Evolutionary conservation across 768 basidiomycete genomes (phyloP), one percentile per base, ranked within the genome.

Genomic region (Trametes elegans): DNA sequence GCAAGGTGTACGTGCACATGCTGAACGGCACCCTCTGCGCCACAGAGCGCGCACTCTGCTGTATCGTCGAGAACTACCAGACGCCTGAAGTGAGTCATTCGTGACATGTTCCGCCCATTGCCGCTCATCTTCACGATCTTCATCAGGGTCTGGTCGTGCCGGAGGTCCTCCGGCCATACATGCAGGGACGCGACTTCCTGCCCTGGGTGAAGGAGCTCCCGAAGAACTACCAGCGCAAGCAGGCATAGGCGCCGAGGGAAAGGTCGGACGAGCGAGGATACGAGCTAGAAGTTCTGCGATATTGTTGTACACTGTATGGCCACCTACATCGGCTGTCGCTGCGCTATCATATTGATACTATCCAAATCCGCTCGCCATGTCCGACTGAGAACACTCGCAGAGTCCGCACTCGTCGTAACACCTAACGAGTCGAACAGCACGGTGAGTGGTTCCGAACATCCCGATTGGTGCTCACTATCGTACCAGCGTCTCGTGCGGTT

Each of bases 31-130:
- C 97, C 3, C 80, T 99, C 40, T 97, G 94, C 64, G 97, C 97
- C 1, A 98, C 97, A 1, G 92, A 96, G 73, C 90, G 97, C 34
- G 92, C 97, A 1, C 76, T 98, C 18, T 98, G 96, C 73, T 98
- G 97, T 71, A 65, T 99, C 53, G 95, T 93, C n/a, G 97, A 99
- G 75, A 98, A 98, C 72, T 93, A 96, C 69, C 97, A 99, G 74
- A 98, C 94, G 0, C 79, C 89, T 0, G 93, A 97, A 45, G 95
- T 96, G 64, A 53, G 86, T 76, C 47, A n/a, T n/a, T n/a, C n/a
- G n/a, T n/a, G n/a, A n/a, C n/a, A n/a, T n/a, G n/a, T n/a, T n/a
- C n/a, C n/a, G n/a, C n/a, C n/a, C n/a, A n/a, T n/a, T n/a, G n/a
- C n/a, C n/a, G n/a, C n/a, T n/a, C n/a, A n/a, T n/a, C n/a, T 34